A percentile compares a stretch with the other conserved stretches of the same genome.
These are phyloP conservation scores for Prunus campanulata DNA, from an alignment of 306 rosid species.

Conservation along the genomic window DNA sequence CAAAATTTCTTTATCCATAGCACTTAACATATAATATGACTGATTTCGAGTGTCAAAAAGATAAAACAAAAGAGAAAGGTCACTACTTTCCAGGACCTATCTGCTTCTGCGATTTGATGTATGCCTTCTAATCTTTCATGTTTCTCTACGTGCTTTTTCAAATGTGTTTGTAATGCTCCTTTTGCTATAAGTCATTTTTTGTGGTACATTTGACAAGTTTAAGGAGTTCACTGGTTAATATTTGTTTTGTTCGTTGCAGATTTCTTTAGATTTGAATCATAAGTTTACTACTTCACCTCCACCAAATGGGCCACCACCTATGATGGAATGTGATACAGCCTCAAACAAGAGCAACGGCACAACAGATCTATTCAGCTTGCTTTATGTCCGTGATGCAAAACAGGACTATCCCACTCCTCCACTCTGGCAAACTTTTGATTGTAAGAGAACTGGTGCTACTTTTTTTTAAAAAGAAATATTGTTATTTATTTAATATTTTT, in stretches of 20 bases:
- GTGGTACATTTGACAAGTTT: not conserved
- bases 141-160: not conserved
- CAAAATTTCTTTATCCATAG: not conserved
- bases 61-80: not conserved
- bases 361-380: constrained; percentile 42
- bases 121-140: not conserved
- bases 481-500: not conserved
- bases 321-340: constrained; percentile 37
- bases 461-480: not conserved
- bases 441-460: constrained; percentile 34
- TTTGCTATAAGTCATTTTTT: not conserved
- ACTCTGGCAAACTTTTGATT: constrained; percentile 75
- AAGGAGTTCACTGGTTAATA: not conserved
- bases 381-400: constrained; percentile 30
- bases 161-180: not conserved
- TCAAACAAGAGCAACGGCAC: constrained; percentile 25
- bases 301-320: constrained; percentile 28
- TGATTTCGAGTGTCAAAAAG: not conserved
- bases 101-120: not conserved
- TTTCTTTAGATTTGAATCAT: constrained; percentile 39
- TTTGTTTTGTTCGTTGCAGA: constrained; percentile 36
- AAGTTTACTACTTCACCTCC: constrained; percentile 24
- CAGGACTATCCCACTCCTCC: constrained; percentile 41
- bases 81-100: not conserved
- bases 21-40: not conserved